Evolutionary conservation across 148 eudicot genomes (phyloP).

Genomic region (Fagopyrum tataricum): DNA sequence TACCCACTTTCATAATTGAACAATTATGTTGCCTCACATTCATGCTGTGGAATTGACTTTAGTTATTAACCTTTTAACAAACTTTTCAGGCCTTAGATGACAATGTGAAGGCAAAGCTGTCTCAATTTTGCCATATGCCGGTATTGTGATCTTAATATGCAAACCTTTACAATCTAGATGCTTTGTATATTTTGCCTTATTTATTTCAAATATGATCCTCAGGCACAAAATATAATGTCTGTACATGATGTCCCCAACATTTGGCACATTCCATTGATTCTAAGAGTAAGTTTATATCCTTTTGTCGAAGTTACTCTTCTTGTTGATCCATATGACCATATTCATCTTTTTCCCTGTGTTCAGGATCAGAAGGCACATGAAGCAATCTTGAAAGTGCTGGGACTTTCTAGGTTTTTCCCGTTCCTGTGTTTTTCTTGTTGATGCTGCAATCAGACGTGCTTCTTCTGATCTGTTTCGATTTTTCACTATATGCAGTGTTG

Average conservation of each 20-base stretch:
- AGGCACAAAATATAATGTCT: conserved; percentile 72
- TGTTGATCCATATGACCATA: background rate
- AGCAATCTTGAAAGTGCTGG: conserved; percentile 78
- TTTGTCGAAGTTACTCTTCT: conserved; percentile 1
- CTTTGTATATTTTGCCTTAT: background rate
- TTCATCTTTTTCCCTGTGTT: background rate
- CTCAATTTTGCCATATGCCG: conserved; percentile 94
- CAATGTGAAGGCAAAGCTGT: conserved; percentile 71
- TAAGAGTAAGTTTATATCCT: conserved; percentile 47
- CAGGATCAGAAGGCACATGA: conserved; percentile 96
- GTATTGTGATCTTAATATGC: conserved; percentile 25
- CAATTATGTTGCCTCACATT: background rate
- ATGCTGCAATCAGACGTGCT: background rate
- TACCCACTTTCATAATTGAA: background rate
- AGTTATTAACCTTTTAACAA: conserved; percentile 11
- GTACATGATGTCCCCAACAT: conserved; percentile 92
- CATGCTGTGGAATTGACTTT: conserved; percentile 6
- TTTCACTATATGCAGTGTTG: conserved; percentile 32
- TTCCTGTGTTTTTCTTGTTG: background rate
- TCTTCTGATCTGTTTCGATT: background rate
- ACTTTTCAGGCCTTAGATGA: conserved; percentile 64
- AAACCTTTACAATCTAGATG: background rate
- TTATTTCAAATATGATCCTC: conserved; percentile 10
- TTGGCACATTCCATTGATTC: conserved; percentile 89
- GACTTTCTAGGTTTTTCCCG: conserved; percentile 55